Percentiles rank a stretch among this genome's conserved stretches.
Conservation (phyloP, 345 rosid genomes). For the Litchi chinensis region DNA sequence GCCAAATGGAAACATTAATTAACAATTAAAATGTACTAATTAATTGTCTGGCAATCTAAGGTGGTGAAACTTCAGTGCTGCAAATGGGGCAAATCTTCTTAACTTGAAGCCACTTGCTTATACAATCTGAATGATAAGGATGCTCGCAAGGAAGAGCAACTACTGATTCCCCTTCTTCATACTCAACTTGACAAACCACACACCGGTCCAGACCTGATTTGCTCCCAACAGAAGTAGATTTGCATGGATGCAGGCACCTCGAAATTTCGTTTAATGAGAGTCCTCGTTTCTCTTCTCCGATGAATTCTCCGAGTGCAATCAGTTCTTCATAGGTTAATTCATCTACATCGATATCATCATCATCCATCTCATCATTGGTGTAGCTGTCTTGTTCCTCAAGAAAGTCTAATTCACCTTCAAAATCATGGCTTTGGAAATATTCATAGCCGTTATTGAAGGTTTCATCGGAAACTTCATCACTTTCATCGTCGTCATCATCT, state of each 20-base stretch:
- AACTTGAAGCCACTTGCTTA: conserved; percentile 66
- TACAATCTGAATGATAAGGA: conserved; percentile 65
- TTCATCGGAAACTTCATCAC: conserved; percentile 23
- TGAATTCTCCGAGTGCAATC: conserved; percentile 65
- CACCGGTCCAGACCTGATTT: conserved; percentile 55
- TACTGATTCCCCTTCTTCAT: conserved; percentile 55
- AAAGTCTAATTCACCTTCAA: conserved; percentile 40
- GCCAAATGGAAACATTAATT: not conserved
- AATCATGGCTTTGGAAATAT: conserved; percentile 46
- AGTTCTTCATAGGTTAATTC: conserved; percentile 71
- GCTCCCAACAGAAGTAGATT: conserved; percentile 15
- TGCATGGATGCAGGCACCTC: conserved; percentile 32
- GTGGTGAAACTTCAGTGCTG: conserved; percentile 47
- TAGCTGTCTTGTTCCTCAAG: conserved; percentile 50
- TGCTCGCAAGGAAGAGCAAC: conserved; percentile 63
- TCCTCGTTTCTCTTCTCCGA: conserved; percentile 68
- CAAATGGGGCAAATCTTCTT: conserved; percentile 83
- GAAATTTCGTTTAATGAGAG: conserved; percentile 44
- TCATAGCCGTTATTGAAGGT: conserved; percentile 38
- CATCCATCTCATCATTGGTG: conserved; percentile 32
- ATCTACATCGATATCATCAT: conserved; percentile 71
- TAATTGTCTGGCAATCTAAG: conserved; percentile 16
- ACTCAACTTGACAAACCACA: conserved; percentile 80
- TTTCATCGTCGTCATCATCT: conserved; percentile 27
- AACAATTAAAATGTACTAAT: not conserved